Percentiles rank a stretch among this genome's conserved stretches.
Conservation (phyloP, 192 early-diverging fungal genomes). For the Dimargaris cristalligena region DNA sequence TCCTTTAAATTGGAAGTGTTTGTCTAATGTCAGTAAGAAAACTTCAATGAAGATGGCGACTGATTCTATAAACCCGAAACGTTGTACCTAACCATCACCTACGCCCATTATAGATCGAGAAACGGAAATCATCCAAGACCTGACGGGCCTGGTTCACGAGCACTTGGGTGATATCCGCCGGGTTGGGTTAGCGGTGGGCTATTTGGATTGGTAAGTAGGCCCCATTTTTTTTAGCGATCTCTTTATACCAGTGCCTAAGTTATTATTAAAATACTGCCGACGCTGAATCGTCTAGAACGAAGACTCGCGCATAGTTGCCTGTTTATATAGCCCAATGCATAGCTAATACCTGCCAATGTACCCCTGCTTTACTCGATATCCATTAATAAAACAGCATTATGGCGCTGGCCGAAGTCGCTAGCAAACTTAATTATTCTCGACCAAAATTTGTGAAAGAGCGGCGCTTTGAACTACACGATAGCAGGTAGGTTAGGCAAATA, state of each 20-base stretch:
- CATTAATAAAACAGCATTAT: background rate
- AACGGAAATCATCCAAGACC: background rate
- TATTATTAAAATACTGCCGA: too few species aligned
- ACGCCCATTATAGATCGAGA: constrained; percentile 5
- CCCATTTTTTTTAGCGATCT: background rate
- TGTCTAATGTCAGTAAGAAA: background rate
- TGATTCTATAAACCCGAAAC: background rate
- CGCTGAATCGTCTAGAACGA: too few species aligned
- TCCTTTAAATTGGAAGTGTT: background rate
- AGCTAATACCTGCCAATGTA: too few species aligned
- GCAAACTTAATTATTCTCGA: background rate
- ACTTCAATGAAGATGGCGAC: background rate
- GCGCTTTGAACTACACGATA: too few species aligned
- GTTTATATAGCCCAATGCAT: too few species aligned
- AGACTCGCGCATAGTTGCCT: too few species aligned
- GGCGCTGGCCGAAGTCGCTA: background rate
- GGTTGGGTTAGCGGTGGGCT: background rate
- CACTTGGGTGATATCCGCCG: background rate
- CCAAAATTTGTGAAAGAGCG: too few species aligned
- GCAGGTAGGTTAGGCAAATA: background rate
- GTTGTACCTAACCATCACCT: too few species aligned
- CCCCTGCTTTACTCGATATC: too few species aligned
- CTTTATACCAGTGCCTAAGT: background rate
- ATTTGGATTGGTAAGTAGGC: background rate
- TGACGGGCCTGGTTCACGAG: background rate